phyloP scores from a whole-genome alignment of 306 rosid genomes.

The Glycyrrhiza uralensis region DNA sequence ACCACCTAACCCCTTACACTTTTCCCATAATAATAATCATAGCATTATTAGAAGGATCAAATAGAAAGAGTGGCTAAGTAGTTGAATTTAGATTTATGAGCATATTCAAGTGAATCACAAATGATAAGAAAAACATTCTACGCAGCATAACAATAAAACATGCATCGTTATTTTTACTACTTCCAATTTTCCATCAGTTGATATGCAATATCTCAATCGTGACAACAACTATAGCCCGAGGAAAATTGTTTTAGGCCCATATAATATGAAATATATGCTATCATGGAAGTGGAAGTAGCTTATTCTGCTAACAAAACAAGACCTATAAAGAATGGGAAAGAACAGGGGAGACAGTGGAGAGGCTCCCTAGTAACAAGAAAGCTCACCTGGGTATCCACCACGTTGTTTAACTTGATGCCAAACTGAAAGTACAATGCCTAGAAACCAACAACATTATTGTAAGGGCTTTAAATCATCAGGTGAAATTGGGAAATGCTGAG shows the following conservation, averaged over 20 bases:
- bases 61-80: background rate
- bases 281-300: slow-evolving; percentile 7
- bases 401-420: slow-evolving; percentile 96
- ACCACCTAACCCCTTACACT: background rate
- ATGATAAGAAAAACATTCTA: background rate
- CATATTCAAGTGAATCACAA: background rate
- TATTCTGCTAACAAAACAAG: slow-evolving; percentile 11
- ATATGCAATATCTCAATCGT: background rate
- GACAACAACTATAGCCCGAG: background rate
- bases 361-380: background rate
- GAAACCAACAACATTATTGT: slow-evolving; percentile 30
- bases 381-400: slow-evolving; percentile 96
- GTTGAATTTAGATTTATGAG: slow-evolving; percentile 10
- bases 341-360: background rate
- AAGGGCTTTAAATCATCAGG: background rate
- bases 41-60: background rate
- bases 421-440: slow-evolving; percentile 96
- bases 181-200: background rate
- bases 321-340: background rate
- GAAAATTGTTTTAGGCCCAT: background rate
- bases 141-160: slow-evolving; percentile 1
- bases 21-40: background rate
- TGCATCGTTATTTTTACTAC: background rate
- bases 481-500: background rate
- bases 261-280: background rate